Evolutionary conservation across 805 yeast species (phyloP), one percentile per base, ranked within the genome.

Genomic region (Komagataella pseudopastoris): DNA sequence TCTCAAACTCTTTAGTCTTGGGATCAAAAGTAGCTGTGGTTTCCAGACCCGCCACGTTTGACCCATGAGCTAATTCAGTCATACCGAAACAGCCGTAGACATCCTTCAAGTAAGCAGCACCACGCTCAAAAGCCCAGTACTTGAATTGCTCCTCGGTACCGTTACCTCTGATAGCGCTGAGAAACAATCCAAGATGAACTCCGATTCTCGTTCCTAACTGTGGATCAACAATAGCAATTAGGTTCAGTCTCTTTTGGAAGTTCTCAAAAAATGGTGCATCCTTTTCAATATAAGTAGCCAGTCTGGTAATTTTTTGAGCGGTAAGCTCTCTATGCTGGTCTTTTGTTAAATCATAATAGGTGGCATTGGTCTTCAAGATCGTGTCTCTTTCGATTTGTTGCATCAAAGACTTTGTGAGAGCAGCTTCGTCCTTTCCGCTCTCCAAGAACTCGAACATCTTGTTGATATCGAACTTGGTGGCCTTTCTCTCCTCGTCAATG

Each of bases 31-130:
- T 83, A 14, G 97, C 96, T 14, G 89, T 85, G n/a, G 97, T 90
- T 67, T 90, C 96, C 55, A 88, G 72, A 22, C 87, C 95, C 3
- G 96, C 96, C 47, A 90, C 96, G 65, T 90, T 90, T 10, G 96
- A 87, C 23, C 96, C 96, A 64, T 88, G 96, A 6, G 88, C 95
- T 59, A 88, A 65, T 69, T 88, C 96, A 14, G 96, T 89, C 96
- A 88, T 88, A 48, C 85, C 88, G 68, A 88, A 88, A 67, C 96
- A 89, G 23, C 96, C 96, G 60, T 81, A 85, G 49, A 84, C 72
- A 54, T 78, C 85, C 60, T 75, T 80, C 45, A 83, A 62, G 54
- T 68, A 69, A 1, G 72, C 63, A 8, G 88, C 80, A 57, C 86
- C 89, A 60, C 85, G 75, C 58, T 77, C 80, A 53, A 72, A 69